phyloP scores from a whole-genome alignment of 2,329 filamentous ascomycete genomes.

The Clarireedia sp. region DNA sequence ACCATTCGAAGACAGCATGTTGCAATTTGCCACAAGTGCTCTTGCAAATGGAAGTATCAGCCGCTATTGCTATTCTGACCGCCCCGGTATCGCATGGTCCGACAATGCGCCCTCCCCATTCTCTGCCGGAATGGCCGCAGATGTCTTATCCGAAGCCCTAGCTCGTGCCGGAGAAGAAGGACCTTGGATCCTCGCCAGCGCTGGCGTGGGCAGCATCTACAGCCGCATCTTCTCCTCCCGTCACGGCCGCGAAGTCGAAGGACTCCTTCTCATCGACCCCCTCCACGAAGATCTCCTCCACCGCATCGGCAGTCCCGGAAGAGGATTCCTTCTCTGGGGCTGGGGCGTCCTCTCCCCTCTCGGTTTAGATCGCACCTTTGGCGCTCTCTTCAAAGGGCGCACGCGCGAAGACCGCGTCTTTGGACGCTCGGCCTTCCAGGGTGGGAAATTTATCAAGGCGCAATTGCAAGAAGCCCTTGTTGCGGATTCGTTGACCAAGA shows the following conservation, averaged over 20 bases:
- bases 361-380: constrained; percentile 71
- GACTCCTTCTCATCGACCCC: constrained; percentile 78
- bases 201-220: constrained; percentile 81
- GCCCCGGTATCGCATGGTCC: constrained; percentile 79
- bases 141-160: constrained; percentile 80
- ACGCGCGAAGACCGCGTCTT: constrained; percentile 77
- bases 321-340: constrained; percentile 80
- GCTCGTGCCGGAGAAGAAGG: constrained; percentile 72
- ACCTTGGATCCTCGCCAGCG: constrained; percentile 81
- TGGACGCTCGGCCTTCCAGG: constrained; percentile 70
- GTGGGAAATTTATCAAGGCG: constrained; percentile 77
- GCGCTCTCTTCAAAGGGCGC: constrained; percentile 74
- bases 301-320: constrained; percentile 55
- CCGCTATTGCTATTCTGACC: constrained; percentile 92
- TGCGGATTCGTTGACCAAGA: constrained; percentile 72
- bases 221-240: constrained; percentile 85
- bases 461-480: constrained; percentile 90
- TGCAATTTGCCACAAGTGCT: constrained; percentile 69
- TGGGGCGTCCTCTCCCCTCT: constrained; percentile 80
- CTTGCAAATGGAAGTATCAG: constrained; percentile 73
- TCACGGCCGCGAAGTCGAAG: constrained; percentile 65
- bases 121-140: constrained; percentile 86
- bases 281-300: constrained; percentile 80
- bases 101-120: constrained; percentile 92
- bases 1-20: constrained; percentile 70